These are phyloP conservation scores for Pseudocercospora eumusae DNA, from an alignment of 2,329 filamentous ascomycete genomes.

Conservation along the genomic window DNA sequence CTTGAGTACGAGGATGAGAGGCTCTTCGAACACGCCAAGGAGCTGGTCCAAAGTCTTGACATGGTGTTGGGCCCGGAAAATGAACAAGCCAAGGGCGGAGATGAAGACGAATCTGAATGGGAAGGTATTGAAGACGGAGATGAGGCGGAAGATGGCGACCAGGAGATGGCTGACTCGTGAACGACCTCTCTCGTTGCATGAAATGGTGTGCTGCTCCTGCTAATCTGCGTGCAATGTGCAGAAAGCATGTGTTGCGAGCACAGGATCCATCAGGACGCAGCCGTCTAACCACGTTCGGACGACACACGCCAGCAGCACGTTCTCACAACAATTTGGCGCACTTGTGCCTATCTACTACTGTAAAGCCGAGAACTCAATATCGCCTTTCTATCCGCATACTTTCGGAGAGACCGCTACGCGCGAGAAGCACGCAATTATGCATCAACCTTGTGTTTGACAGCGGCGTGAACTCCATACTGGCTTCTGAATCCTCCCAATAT, in stretches of 20 bases:
- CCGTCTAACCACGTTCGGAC: slow-evolving; percentile 5
- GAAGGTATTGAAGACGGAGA: slow-evolving; percentile 43
- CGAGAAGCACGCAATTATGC: slow-evolving; percentile 8
- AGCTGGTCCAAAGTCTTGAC: slow-evolving; percentile 61
- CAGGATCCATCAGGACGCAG: background rate
- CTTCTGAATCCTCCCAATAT: slow-evolving; percentile 1
- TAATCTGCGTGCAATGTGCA: background rate
- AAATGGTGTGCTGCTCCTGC: background rate
- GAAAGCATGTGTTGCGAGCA: slow-evolving; percentile 6
- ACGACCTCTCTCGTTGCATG: background rate
- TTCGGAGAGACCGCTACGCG: slow-evolving; percentile 25
- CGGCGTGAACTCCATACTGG: slow-evolving; percentile 7
- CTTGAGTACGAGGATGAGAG: slow-evolving; percentile 85
- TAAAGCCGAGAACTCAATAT: background rate
- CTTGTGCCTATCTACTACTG: slow-evolving; percentile 10
- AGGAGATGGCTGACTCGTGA: slow-evolving; percentile 36
- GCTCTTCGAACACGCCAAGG: slow-evolving; percentile 71
- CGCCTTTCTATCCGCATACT: slow-evolving; percentile 12
- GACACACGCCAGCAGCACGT: slow-evolving; percentile 11
- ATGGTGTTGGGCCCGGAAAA: slow-evolving; percentile 47
- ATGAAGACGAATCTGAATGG: slow-evolving; percentile 42
- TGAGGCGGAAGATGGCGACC: slow-evolving; percentile 37
- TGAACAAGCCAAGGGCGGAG: slow-evolving; percentile 47
- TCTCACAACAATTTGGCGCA: background rate
- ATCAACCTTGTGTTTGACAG: slow-evolving; percentile 15